Evolutionary conservation across 2,329 filamentous ascomycete species (phyloP).

Genomic region (Sarocladium brachiariae): DNA sequence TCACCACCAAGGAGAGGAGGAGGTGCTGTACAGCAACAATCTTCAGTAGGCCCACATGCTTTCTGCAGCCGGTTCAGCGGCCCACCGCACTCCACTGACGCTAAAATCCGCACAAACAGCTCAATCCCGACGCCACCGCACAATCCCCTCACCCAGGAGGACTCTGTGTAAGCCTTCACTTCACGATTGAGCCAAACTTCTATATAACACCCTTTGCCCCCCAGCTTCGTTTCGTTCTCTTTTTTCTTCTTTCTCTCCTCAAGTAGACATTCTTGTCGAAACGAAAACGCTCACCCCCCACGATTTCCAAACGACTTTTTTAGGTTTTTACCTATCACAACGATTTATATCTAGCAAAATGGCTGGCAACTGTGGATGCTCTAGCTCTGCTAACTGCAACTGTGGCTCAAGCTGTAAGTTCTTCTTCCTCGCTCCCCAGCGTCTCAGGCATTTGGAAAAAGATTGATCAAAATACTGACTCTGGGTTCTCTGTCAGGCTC

Average conservation of each 20-base stretch:
- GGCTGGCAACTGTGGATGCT: constrained; percentile 10
- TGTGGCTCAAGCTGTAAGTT: constrained; percentile 9
- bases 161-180: constrained; percentile 1
- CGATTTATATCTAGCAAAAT: constrained; percentile 4
- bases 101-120: constrained; percentile 4
- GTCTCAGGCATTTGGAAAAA: background rate
- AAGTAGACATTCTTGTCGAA: constrained; percentile 10
- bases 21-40: too few species aligned
- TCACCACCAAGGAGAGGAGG: too few species aligned
- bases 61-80: too few species aligned
- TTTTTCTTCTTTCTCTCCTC: constrained; percentile 7
- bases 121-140: constrained; percentile 1
- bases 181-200: background rate
- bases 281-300: constrained; percentile 9
- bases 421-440: background rate
- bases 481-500: background rate
- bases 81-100: background rate
- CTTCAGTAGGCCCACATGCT: too few species aligned
- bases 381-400: constrained; percentile 7
- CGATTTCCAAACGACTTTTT: constrained; percentile 9
- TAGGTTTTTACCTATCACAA: constrained; percentile 9
- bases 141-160: background rate
- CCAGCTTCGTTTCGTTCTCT: background rate
- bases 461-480: background rate
- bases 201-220: constrained; percentile 8